phyloP scores from a whole-genome alignment of 2,329 filamentous ascomycete species.

The Pezicula neosporulosa region DNA sequence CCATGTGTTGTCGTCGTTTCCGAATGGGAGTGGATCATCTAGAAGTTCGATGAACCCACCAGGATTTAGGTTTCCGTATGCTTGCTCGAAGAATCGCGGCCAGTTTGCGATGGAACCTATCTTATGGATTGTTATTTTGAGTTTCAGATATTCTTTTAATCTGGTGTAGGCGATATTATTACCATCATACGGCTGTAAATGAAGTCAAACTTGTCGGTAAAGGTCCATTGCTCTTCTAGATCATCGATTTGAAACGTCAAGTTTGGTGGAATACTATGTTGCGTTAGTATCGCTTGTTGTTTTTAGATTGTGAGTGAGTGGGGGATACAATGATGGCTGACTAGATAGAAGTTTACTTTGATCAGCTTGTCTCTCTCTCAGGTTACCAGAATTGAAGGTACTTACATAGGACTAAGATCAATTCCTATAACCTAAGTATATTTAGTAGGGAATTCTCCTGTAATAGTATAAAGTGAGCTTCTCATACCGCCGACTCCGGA shows the following conservation, averaged over 20 bases:
- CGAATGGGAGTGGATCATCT: neutral
- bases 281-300: conserved; percentile 12
- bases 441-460: neutral
- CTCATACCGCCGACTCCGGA: conserved; percentile 14
- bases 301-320: no score
- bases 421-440: conserved; percentile 21
- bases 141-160: conserved; percentile 37
- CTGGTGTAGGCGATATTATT: no score
- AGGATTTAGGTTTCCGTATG: conserved; percentile 28
- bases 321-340: no score
- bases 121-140: conserved; percentile 52
- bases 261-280: conserved; percentile 46
- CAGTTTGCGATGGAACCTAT: conserved; percentile 9
- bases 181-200: conserved; percentile 20
- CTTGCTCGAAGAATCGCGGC: conserved; percentile 8
- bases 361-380: no score
- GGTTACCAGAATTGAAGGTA: neutral
- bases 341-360: no score
- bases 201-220: conserved; percentile 18
- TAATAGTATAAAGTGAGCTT: neutral
- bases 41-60: conserved; percentile 32
- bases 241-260: conserved; percentile 55
- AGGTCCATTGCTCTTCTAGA: conserved; percentile 40
- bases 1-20: conserved; percentile 32
- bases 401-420: conserved; percentile 31